These are phyloP conservation scores for Neopestalotiopsis rosae DNA, from an alignment of 2,329 filamentous ascomycete genomes.

Conservation along the genomic window DNA sequence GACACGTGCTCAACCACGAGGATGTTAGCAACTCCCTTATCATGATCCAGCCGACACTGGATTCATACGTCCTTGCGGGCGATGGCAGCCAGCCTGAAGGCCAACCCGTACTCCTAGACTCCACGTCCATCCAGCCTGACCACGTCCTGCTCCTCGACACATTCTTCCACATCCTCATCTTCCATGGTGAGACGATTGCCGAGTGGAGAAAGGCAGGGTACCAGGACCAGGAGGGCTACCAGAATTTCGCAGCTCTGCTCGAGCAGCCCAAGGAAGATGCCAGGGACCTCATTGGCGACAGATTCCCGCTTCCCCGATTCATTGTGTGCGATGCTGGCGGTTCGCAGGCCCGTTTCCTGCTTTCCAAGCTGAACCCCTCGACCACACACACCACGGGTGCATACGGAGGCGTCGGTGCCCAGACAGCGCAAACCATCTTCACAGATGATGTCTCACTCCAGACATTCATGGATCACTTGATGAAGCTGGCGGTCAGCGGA, in stretches of 20 bases:
- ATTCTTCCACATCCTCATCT: constrained; percentile 99
- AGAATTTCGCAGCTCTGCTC: constrained; percentile 88
- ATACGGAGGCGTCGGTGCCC: constrained; percentile 84
- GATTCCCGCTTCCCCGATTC: constrained; percentile 97
- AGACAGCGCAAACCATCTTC: constrained; percentile 96
- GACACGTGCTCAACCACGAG: constrained; percentile 95
- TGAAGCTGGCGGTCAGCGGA: constrained; percentile 79
- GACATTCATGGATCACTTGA: constrained; percentile 99
- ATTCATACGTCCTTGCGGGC: constrained; percentile 96
- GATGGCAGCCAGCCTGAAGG: constrained; percentile 90
- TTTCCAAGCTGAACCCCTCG: constrained; percentile 96
- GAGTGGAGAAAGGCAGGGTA: constrained; percentile 99
- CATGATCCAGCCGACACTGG: constrained; percentile 98
- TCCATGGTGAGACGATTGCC: constrained; percentile 96
- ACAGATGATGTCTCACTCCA: constrained; percentile 98
- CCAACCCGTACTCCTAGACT: constrained; percentile 92
- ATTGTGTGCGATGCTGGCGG: constrained; percentile 99
- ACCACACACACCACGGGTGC: constrained; percentile 94
- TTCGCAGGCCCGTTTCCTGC: constrained; percentile 93
- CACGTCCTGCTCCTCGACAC: constrained; percentile 95
- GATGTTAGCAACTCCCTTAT: constrained; percentile 95
- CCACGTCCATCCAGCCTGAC: constrained; percentile 91
- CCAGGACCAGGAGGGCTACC: constrained; percentile 96
- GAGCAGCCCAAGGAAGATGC: constrained; percentile 97
- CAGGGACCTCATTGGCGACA: constrained; percentile 93